phyloP scores from a whole-genome alignment of 2,329 filamentous ascomycete species.

The Byssothecium circinans region DNA sequence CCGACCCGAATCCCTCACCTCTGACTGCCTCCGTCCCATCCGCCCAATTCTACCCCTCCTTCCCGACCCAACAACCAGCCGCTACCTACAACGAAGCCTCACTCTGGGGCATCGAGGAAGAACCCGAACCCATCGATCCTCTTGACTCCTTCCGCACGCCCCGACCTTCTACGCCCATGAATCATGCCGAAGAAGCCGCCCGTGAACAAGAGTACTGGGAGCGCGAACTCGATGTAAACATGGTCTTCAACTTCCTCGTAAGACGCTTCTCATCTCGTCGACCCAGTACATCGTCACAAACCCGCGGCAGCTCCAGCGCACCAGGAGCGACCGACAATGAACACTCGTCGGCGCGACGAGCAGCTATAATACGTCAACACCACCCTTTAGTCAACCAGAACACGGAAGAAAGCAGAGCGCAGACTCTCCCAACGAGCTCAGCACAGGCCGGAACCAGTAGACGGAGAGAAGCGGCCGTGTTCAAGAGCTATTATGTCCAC shows the following conservation, averaged over 20 bases:
- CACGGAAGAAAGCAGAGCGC: conserved; percentile 21
- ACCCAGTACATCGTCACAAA: conserved; percentile 21
- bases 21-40: conserved; percentile 33
- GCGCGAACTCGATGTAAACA: conserved; percentile 82
- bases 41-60: conserved; percentile 56
- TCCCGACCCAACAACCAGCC: conserved; percentile 34
- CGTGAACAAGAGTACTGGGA: conserved; percentile 83
- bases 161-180: conserved; percentile 11
- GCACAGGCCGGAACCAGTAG: conserved; percentile 16
- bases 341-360: conserved; percentile 61
- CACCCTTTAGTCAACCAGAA: conserved; percentile 73
- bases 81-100: conserved; percentile 54
- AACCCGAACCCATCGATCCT: conserved; percentile 46
- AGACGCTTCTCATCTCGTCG: conserved; percentile 42
- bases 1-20: conserved; percentile 27
- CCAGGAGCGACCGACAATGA: conserved; percentile 36
- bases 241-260: conserved; percentile 74
- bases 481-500: conserved; percentile 26
- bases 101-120: conserved; percentile 68
- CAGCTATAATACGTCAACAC: conserved; percentile 81
- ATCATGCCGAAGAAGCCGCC: conserved; percentile 37
- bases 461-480: conserved; percentile 25
- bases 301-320: conserved; percentile 13
- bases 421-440: conserved; percentile 25
- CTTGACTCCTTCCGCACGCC: conserved; percentile 49